Conservation (phyloP, 1,139 yeast genomes). For the Saccharomyces pastorianus region DNA sequence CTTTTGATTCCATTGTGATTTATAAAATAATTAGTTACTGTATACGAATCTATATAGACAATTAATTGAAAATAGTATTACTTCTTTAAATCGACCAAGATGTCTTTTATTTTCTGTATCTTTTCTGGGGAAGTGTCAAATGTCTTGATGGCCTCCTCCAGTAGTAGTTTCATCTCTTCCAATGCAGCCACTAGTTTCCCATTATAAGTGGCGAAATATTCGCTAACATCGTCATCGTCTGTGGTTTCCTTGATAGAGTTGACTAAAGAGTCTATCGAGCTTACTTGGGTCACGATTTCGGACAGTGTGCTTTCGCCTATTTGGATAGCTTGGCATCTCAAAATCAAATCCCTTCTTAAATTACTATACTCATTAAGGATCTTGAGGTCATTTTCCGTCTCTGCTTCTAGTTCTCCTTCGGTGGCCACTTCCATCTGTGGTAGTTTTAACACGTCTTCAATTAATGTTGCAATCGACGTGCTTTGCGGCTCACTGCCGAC, state of each 20-base stretch:
- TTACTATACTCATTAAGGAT: slow-evolving; percentile 18
- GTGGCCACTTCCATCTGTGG: slow-evolving; percentile 15
- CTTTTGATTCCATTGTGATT: neutral
- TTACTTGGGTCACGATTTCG: slow-evolving; percentile 7
- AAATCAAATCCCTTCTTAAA: slow-evolving; percentile 14
- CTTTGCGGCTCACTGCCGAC: slow-evolving; percentile 6
- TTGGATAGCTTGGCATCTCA: slow-evolving; percentile 15
- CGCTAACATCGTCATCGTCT: slow-evolving; percentile 5
- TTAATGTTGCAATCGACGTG: slow-evolving; percentile 13
- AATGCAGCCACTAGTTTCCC: slow-evolving; percentile 9
- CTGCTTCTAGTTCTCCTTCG: neutral
- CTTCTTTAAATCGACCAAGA: neutral
- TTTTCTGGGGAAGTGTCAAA: slow-evolving; percentile 6
- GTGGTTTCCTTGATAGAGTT: slow-evolving; percentile 7
- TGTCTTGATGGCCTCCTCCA: slow-evolving; percentile 16
- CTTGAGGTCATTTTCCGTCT: slow-evolving; percentile 4
- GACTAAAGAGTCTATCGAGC: slow-evolving; percentile 7
- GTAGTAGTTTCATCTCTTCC: slow-evolving; percentile 12
- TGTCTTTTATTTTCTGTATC: slow-evolving; percentile 3
- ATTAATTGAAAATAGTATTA: slow-evolving; percentile 1
- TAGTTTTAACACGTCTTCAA: slow-evolving; percentile 17
- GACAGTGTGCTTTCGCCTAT: slow-evolving; percentile 9
- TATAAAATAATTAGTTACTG: neutral
- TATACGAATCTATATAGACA: slow-evolving; percentile 1
- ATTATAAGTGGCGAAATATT: slow-evolving; percentile 14